These are phyloP conservation scores for Suillus weaverae DNA, from an alignment of 768 basidiomycete species.

Conservation along the genomic window DNA sequence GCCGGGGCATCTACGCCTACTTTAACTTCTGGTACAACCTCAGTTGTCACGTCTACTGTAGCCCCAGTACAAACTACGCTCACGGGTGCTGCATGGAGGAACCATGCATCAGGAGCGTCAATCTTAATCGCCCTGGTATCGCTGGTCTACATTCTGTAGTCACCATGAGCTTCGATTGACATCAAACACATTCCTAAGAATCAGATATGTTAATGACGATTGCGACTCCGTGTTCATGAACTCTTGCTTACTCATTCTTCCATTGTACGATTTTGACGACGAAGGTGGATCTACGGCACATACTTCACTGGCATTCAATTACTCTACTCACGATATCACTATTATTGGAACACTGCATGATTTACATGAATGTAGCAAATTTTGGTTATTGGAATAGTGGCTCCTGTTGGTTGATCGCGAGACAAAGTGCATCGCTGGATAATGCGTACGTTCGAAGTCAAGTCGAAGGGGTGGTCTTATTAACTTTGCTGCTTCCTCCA, in stretches of 20 bases:
- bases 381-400: background rate
- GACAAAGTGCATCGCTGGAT: background rate
- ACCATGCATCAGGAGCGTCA: slow-evolving; percentile 17
- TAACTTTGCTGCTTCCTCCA: background rate
- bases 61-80: slow-evolving; percentile 18
- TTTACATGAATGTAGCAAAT: background rate
- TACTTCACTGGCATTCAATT: slow-evolving; percentile 5
- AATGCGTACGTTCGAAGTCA: background rate
- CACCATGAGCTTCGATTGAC: slow-evolving; percentile 12
- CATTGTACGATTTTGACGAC: slow-evolving; percentile 14
- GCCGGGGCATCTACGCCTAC: background rate
- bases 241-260: slow-evolving; percentile 7
- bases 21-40: slow-evolving; percentile 1
- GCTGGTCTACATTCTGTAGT: slow-evolving; percentile 22
- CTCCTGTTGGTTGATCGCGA: background rate
- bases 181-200: slow-evolving; percentile 8
- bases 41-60: slow-evolving; percentile 11
- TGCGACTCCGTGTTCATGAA: slow-evolving; percentile 20
- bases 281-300: slow-evolving; percentile 6
- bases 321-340: background rate
- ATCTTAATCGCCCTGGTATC: slow-evolving; percentile 19
- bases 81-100: slow-evolving; percentile 25
- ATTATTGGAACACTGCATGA: slow-evolving; percentile 1
- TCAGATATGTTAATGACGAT: background rate
- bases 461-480: background rate